A percentile compares a stretch with the other conserved stretches of the same genome.
Evolutionary conservation across 2,329 filamentous ascomycete genomes (phyloP).

Genomic region (Rasamsonia emersonii): DNA sequence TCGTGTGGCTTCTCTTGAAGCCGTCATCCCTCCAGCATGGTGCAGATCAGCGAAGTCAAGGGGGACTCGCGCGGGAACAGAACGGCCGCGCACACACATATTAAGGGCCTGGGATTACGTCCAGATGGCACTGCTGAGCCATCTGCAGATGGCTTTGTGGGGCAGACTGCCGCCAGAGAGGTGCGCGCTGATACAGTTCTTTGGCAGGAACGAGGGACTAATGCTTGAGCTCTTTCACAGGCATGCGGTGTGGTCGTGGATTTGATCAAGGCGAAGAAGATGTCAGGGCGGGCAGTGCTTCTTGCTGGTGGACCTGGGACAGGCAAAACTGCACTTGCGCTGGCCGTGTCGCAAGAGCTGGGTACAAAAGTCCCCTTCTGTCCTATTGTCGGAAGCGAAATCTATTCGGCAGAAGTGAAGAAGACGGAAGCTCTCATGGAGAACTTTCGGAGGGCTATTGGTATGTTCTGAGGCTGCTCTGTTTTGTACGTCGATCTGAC

Average conservation of each 20-base stretch:
- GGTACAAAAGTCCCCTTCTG: slow-evolving; percentile 98
- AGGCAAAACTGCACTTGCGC: slow-evolving; percentile 90
- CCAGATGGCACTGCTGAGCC: slow-evolving; percentile 77
- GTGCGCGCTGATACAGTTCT: slow-evolving; percentile 39
- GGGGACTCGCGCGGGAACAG: slow-evolving; percentile 90
- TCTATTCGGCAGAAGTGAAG: slow-evolving; percentile 97
- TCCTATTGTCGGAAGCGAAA: slow-evolving; percentile 94
- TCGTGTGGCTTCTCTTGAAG: slow-evolving; percentile 17
- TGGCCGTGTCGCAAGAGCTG: slow-evolving; percentile 92
- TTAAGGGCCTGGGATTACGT: slow-evolving; percentile 85
- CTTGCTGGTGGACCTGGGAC: slow-evolving; percentile 92
- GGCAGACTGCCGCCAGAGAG: slow-evolving; percentile 80
- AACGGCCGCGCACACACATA: slow-evolving; percentile 94
- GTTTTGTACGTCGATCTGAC: slow-evolving; percentile 11
- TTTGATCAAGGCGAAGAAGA: slow-evolving; percentile 90
- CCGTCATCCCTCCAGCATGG: slow-evolving; percentile 47
- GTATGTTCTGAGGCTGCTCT: slow-evolving; percentile 33
- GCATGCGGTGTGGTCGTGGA: slow-evolving; percentile 95
- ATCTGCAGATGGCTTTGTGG: slow-evolving; percentile 75
- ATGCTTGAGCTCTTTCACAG: slow-evolving; percentile 35
- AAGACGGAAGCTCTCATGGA: slow-evolving; percentile 99
- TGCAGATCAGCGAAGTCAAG: slow-evolving; percentile 90
- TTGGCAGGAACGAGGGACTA: neutral
- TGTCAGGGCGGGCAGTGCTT: slow-evolving; percentile 89
- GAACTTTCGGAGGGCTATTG: slow-evolving; percentile 95